phyloP scores from a whole-genome alignment of 2,329 filamentous ascomycete genomes.

The Stagonosporopsis rhizophila region DNA sequence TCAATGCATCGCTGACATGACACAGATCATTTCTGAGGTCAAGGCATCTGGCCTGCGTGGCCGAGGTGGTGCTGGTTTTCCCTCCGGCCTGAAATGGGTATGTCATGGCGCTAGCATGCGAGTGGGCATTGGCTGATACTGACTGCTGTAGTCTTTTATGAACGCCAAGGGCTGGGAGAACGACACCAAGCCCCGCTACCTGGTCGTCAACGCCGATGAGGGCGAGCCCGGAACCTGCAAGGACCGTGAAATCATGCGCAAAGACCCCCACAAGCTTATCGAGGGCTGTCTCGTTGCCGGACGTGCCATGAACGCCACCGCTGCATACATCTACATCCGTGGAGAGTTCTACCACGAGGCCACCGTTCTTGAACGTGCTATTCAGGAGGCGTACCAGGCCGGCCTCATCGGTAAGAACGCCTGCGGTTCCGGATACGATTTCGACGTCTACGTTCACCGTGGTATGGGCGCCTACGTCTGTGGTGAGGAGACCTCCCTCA shows the following conservation, averaged over 20 bases:
- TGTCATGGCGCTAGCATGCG: slow-evolving; percentile 19
- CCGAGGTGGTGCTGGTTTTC: slow-evolving; percentile 96
- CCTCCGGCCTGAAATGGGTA: slow-evolving; percentile 99
- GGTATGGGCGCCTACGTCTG: slow-evolving; percentile 98
- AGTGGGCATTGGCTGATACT: slow-evolving; percentile 14
- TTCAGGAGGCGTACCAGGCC: slow-evolving; percentile 95
- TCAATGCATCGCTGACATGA: slow-evolving; percentile 27
- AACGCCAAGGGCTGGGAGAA: slow-evolving; percentile 99
- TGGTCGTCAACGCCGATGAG: slow-evolving; percentile 98
- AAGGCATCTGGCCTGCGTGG: slow-evolving; percentile 96
- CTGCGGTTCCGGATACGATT: slow-evolving; percentile 95
- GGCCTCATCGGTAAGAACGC: slow-evolving; percentile 98
- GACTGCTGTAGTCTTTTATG: slow-evolving; percentile 84
- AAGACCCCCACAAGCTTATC: slow-evolving; percentile 98
- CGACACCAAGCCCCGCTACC: slow-evolving; percentile 91
- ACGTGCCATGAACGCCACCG: slow-evolving; percentile 97
- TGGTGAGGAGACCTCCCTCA: slow-evolving; percentile 96
- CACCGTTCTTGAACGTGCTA: slow-evolving; percentile 88
- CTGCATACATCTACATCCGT: slow-evolving; percentile 99
- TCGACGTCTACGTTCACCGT: slow-evolving; percentile 95
- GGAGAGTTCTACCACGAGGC: slow-evolving; percentile 98
- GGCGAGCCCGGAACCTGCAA: slow-evolving; percentile 99
- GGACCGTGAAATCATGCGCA: slow-evolving; percentile 99
- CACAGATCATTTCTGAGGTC: slow-evolving; percentile 90
- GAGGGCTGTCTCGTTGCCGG: slow-evolving; percentile 96